A percentile compares a stretch with the other conserved stretches of the same genome.
These are phyloP conservation scores for Coemansia reversa DNA, from an alignment of 192 early-diverging fungal species.

Conservation along the genomic window DNA sequence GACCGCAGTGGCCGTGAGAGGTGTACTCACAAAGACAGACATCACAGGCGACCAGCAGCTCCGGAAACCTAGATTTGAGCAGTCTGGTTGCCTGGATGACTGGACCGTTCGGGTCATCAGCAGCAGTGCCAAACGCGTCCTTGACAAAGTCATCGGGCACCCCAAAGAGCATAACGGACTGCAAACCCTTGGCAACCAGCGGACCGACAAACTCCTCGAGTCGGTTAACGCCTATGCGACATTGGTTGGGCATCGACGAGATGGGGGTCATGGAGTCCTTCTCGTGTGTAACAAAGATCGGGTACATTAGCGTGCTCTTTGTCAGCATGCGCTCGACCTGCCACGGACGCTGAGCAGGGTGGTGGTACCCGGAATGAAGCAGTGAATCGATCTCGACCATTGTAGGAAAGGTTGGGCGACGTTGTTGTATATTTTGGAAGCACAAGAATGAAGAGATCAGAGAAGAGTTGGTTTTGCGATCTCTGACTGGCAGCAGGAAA, in stretches of 20 bases:
- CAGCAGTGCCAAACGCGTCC: slow-evolving; percentile 76
- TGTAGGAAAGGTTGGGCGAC: neutral
- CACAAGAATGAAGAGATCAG: neutral
- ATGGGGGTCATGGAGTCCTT: slow-evolving; percentile 74
- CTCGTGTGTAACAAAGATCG: slow-evolving; percentile 90
- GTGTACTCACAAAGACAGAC: slow-evolving; percentile 98
- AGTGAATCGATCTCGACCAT: slow-evolving; percentile 62
- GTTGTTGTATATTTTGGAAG: neutral
- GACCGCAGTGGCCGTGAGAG: slow-evolving; percentile 94
- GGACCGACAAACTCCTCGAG: slow-evolving; percentile 75
- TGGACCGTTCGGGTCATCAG: slow-evolving; percentile 79
- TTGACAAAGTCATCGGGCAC: slow-evolving; percentile 72
- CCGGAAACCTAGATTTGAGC: slow-evolving; percentile 74
- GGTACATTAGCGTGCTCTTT: slow-evolving; percentile 82
- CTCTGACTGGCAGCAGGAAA: too few species aligned
- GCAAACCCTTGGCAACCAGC: slow-evolving; percentile 85
- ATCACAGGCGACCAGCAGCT: slow-evolving; percentile 86
- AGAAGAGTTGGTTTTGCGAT: neutral
- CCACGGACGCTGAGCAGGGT: slow-evolving; percentile 78
- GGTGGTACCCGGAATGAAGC: slow-evolving; percentile 86
- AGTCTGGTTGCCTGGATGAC: slow-evolving; percentile 81
- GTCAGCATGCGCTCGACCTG: slow-evolving; percentile 70
- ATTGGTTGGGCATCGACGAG: slow-evolving; percentile 81
- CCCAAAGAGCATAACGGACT: slow-evolving; percentile 88
- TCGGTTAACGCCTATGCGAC: slow-evolving; percentile 77